Percentiles rank a stretch among this genome's conserved stretches.
Conservation (phyloP, 1,139 yeast genomes). For the Hyphopichia pseudoburtonii region DNA sequence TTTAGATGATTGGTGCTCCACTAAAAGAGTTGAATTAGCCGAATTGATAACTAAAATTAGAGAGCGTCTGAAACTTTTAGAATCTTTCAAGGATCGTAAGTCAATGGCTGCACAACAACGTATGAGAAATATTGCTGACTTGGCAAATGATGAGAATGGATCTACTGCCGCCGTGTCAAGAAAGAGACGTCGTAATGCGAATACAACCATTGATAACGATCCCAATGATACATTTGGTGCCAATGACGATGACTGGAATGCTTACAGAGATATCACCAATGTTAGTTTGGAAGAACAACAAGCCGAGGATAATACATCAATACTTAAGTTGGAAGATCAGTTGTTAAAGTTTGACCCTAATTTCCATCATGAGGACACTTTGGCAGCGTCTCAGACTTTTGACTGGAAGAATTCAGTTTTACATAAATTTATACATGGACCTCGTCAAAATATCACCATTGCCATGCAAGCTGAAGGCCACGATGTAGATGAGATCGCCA, state of each 20-base stretch:
- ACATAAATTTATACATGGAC: conserved; percentile 88
- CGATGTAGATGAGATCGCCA: conserved; percentile 44
- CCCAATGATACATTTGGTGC: conserved; percentile 96
- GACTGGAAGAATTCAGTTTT: conserved; percentile 83
- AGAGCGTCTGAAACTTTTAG: conserved; percentile 69
- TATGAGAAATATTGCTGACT: conserved; percentile 86
- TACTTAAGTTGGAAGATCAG: conserved; percentile 68
- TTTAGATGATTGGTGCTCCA: conserved; percentile 74
- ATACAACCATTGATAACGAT: conserved; percentile 77
- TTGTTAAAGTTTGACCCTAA: conserved; percentile 79
- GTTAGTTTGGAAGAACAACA: conserved; percentile 71
- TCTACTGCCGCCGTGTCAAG: conserved; percentile 38
- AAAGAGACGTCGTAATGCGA: conserved; percentile 53
- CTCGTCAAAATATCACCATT: conserved; percentile 56
- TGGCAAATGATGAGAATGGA: conserved; percentile 71
- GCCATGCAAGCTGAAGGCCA: conserved; percentile 46
- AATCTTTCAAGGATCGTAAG: conserved; percentile 82
- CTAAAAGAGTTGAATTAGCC: conserved; percentile 63
- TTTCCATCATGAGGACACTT: conserved; percentile 81
- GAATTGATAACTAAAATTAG: conserved; percentile 56
- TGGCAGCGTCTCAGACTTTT: conserved; percentile 66
- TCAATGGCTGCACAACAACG: conserved; percentile 90
- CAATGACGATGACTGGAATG: conserved; percentile 93
- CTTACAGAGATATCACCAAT: conserved; percentile 80
- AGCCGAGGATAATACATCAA: conserved; percentile 64